These are phyloP conservation scores for Pestalotiopsis sp. DNA, from an alignment of 2,329 filamentous ascomycete genomes.

Conservation along the genomic window DNA sequence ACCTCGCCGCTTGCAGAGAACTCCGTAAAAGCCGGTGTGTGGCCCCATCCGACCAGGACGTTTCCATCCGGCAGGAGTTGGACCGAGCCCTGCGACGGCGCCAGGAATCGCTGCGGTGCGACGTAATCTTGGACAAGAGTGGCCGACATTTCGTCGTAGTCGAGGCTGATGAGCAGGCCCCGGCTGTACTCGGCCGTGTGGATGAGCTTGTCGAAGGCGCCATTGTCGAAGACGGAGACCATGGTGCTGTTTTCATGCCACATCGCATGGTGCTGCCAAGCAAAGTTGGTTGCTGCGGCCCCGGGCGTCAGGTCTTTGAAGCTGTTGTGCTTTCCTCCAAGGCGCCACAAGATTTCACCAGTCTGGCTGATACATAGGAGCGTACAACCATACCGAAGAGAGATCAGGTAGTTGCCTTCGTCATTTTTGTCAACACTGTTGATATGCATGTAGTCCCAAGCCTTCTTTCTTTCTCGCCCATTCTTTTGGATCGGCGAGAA, in stretches of 20 bases:
- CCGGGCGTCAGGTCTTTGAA: constrained; percentile 39
- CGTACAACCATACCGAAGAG: constrained; percentile 12
- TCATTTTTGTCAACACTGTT: constrained; percentile 36
- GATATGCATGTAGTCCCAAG: constrained; percentile 38
- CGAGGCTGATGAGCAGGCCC: constrained; percentile 34
- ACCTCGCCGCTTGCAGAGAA: constrained; percentile 23
- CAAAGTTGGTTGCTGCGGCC: constrained; percentile 46
- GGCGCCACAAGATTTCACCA: constrained; percentile 51
- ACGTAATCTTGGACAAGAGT: constrained; percentile 35
- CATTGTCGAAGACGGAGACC: constrained; percentile 45
- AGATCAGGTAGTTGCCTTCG: constrained; percentile 39
- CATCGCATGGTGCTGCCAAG: constrained; percentile 54
- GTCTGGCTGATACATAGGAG: constrained; percentile 32
- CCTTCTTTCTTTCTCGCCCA: not conserved
- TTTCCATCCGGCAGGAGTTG: constrained; percentile 44
- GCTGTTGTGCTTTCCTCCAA: constrained; percentile 48
- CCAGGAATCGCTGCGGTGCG: constrained; percentile 39
- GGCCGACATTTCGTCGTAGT: constrained; percentile 35
- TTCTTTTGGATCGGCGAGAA: not conserved
- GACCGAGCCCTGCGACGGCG: constrained; percentile 44
- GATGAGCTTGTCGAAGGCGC: constrained; percentile 31
- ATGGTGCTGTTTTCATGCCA: constrained; percentile 37
- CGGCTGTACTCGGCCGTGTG: constrained; percentile 14
- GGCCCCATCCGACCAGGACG: constrained; percentile 45
- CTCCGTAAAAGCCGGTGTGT: constrained; percentile 27